These are phyloP conservation scores for Hygrophorus pudorinus DNA, from an alignment of 768 basidiomycete species.

Conservation along the genomic window DNA sequence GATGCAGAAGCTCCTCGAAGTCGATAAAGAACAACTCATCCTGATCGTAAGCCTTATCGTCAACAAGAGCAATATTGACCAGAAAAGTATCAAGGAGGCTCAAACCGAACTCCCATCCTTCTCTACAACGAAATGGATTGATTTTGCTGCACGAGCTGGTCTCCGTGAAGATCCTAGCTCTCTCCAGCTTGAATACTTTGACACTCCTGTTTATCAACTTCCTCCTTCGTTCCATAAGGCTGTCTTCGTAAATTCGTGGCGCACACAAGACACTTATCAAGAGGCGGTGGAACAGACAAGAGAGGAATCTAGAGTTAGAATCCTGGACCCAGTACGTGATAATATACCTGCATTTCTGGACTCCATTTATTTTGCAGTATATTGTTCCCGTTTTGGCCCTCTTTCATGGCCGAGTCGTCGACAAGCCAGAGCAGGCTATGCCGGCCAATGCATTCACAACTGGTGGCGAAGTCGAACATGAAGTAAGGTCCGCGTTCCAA, in stretches of 20 bases:
- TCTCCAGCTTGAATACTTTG: conserved; percentile 3
- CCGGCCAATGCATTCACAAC: neutral
- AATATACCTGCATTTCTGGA: conserved; percentile 1
- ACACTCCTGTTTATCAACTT: conserved; percentile 5
- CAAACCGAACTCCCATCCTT: conserved; percentile 10
- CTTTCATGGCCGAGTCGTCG: conserved; percentile 6
- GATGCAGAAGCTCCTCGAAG: conserved; percentile 7
- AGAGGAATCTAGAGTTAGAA: conserved; percentile 3
- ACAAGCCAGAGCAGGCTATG: conserved; percentile 8
- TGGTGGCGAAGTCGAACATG: conserved; percentile 7
- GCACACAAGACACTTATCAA: conserved; percentile 8
- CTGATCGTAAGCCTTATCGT: conserved; percentile 5
- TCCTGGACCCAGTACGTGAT: conserved; percentile 5
- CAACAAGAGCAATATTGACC: conserved; percentile 5
- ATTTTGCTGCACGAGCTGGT: conserved; percentile 5
- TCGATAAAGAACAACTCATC: conserved; percentile 5
- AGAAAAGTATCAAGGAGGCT: conserved; percentile 4
- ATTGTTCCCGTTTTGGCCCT: conserved; percentile 4
- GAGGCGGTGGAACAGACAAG: conserved; percentile 6
- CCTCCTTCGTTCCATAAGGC: conserved; percentile 5
- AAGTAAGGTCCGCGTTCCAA: conserved; percentile 4
- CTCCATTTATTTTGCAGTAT: conserved; percentile 4
- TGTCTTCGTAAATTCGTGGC: conserved; percentile 6
- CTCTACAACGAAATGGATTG: conserved; percentile 10
- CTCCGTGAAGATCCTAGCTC: conserved; percentile 1